Evolutionary conservation across 495 filamentous ascomycete species (phyloP), one percentile per base, ranked within the genome.

Genomic region (Cercophora newfieldiana): DNA sequence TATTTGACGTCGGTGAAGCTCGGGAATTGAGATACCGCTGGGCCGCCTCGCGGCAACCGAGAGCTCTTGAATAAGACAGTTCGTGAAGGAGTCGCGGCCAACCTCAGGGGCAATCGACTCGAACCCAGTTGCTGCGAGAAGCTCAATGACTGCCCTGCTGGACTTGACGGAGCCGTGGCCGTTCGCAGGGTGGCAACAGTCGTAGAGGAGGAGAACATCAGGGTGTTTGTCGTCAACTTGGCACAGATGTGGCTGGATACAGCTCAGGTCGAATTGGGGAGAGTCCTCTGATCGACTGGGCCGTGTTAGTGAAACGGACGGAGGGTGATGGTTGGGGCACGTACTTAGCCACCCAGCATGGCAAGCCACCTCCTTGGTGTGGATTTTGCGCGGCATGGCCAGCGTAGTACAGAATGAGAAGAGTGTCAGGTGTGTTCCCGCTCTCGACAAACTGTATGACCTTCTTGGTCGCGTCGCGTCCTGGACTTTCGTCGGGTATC

Each of bases 381-480:
- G 54, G 54, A 26, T 28, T 57, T 18, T 6, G 54, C 6, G 26
- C 6, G 3, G 57, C 59, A 51, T 51, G 44, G 3, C 37, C 59
- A 30, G 59, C 59, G 24, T 51, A 37, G 22, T 61, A 51, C 21
- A 61, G 59, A 49, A 61, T 61, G 10, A 61, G 37, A 2, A 61
- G 59, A 25, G 18, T 59, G 31, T 59, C 29, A 5, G 57, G 29
- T 44, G 19, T 4, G n/a, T 44, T 37, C 1, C 29, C 28, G 14
- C 16, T 18, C 29, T 59, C 19, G 1, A 59, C n/a, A 16, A 37
- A 59, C 1, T 44, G 2, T 7, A 59, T 33, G 7, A 59, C 57
- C 29, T 59, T 59, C 18, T 21, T 22, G n/a, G 30, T 44, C 24
- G 57, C 30, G 19, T 47, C 6, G 16, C n/a, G 28, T 4, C 29